Base-by-base conservation (phyloP, 2,329 filamentous ascomycete genomes). In the Emmonsiellopsis sp. region DNA sequence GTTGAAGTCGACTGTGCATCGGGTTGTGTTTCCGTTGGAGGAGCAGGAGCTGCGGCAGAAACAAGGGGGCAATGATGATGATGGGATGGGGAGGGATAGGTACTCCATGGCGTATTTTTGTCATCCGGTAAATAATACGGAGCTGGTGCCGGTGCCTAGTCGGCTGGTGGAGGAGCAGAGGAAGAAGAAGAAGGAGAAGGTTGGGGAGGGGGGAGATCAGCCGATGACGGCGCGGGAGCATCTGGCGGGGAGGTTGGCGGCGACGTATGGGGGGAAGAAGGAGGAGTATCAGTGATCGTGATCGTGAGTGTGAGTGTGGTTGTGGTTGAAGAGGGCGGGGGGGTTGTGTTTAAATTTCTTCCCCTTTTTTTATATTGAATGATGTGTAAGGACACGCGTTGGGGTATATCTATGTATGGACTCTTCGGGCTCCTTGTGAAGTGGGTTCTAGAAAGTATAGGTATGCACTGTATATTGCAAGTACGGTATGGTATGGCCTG, bases 1-100 rank as follows among this genome's bases (percentile, higher is more conserved):
- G 46, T 78, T 97, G 58, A 86, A 89, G 62, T 90, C 85, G 61
- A 96, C 92, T 0, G 82, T 96, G 5, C 93, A 97, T 66, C 78
- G 92, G 9, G 93, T 97, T 32, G 83, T 92, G 0, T 93, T 95
- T 59, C 77, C 79, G 1, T 62, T 67, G 31, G 71, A 71, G 0
- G 72, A 68, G 32, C 58, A 67, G 57, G 50, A 47, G 1, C 43
- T 35, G 30, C 45, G 43, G 20, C 37, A 34, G 37, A 31, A 50
- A 5, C 47, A 40, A 20, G 10, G 11, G 35, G 16, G 15, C 13
- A 3, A 26, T 26, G 30, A 31, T 20, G 51, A 37, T 45, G n/a
- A 41, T 38, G 38, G 38, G 31, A 56, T 62, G 26, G 59, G 67
- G n/a, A 65, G 75, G 47, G 67, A 68, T 26, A 65, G 81, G 54